Evolutionary conservation across 1,284 basidiomycete species (phyloP).

Genomic region (Austroboletus olivaceoglutinosus): DNA sequence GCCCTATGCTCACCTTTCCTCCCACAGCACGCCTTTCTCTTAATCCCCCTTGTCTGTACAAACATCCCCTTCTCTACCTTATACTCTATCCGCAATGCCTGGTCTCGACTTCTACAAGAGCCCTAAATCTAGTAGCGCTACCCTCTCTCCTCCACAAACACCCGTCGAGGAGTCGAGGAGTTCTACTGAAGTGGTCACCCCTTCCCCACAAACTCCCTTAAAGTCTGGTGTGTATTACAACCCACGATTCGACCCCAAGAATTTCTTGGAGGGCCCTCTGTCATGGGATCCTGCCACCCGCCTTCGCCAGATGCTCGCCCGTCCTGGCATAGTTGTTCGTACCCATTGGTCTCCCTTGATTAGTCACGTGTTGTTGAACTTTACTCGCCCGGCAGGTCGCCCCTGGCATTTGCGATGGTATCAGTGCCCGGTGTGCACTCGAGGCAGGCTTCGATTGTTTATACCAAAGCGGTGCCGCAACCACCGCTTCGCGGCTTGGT

Average conservation of each 20-base stretch:
- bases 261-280: slow-evolving; percentile 65
- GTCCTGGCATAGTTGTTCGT: slow-evolving; percentile 73
- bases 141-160: slow-evolving; percentile 5
- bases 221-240: slow-evolving; percentile 23
- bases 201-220: slow-evolving; percentile 16
- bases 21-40: background rate
- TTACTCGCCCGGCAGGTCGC: slow-evolving; percentile 47
- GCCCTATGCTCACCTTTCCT: background rate
- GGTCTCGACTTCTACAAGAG: slow-evolving; percentile 43
- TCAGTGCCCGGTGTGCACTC: slow-evolving; percentile 74
- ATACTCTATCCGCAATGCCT: slow-evolving; percentile 36
- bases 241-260: slow-evolving; percentile 61
- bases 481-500: slow-evolving; percentile 73
- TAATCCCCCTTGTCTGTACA: slow-evolving; percentile 28
- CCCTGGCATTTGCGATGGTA: slow-evolving; percentile 80
- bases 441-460: slow-evolving; percentile 75
- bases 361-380: background rate
- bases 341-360: background rate
- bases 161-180: slow-evolving; percentile 5
- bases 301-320: slow-evolving; percentile 71
- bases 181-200: slow-evolving; percentile 1
- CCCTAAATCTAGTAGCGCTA: slow-evolving; percentile 17
- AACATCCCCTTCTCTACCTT: slow-evolving; percentile 3
- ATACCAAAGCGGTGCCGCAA: slow-evolving; percentile 78
- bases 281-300: slow-evolving; percentile 68